Evolutionary conservation across 208 protist species (phyloP), one percentile per base, ranked within the genome.

Genomic region (Herpetomonas muscarum): DNA sequence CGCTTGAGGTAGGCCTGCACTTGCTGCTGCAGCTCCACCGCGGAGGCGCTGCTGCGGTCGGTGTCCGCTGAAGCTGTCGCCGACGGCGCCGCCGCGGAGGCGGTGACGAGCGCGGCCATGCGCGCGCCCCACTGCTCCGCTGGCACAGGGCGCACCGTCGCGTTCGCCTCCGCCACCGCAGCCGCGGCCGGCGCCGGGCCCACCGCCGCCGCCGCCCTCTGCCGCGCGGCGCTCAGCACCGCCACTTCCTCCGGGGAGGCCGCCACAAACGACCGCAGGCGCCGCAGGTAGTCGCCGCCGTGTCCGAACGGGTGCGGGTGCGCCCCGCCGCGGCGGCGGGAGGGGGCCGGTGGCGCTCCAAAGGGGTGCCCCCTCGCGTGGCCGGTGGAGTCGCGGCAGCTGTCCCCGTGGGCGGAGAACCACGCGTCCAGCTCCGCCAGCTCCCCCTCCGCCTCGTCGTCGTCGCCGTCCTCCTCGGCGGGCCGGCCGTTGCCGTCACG

Each of bases 1-100:
- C 81, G 77, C 55, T 79, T 76, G 37, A 89, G 45, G 47, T 89
- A 89, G 22, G 77, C 74, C 17, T 70, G 53, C 28, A 89, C 75
- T 12, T 59, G 62, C 21, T 74, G 60, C 21, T 57, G 74, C 46
- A 70, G 55, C 15, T 63, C 64, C 37, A 21, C 67, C 19, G 49
- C 59, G 30, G 59, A 55, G 12, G 7, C 58, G 57, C 64, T 58
- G 12, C 42, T 56, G 51, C 51, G 51, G 4, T 31, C 51, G 17
- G 34, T 36, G 12, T 24, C 37, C 31, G 29, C 31, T 22, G 41
- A 47, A 24, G 29, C 32, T 21, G 30, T 39, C 13, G 51, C 26
- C 9, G n/a, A 30, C 41, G 41, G 5, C 15, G 10, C 7, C 15
- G 41, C 7, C 15, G 22, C 15, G 17, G 41, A 46, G 41, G 41